These are phyloP conservation scores for Balakata baccata DNA, from an alignment of 345 rosid genomes.

Conservation along the genomic window DNA sequence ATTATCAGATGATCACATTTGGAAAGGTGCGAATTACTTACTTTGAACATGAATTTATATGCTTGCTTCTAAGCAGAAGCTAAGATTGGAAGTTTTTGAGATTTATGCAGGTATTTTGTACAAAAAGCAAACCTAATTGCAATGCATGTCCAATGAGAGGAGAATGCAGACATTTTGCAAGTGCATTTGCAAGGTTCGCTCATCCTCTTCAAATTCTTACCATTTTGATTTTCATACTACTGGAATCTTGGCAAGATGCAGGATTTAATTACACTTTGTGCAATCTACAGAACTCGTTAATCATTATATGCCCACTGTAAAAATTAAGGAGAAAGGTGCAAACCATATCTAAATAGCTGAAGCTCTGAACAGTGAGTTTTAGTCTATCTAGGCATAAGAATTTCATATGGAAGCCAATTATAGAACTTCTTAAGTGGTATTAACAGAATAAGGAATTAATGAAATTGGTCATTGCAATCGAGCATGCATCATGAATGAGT, in stretches of 20 bases:
- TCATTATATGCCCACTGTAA: not conserved
- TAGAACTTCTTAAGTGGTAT: not conserved
- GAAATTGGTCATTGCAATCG: not conserved
- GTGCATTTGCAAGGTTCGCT: conserved; percentile 66
- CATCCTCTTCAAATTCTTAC: conserved; percentile 11
- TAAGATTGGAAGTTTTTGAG: conserved; percentile 20
- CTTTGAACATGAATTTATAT: conserved; percentile 4
- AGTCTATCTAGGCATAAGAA: not conserved
- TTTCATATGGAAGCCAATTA: not conserved
- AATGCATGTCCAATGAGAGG: conserved; percentile 74
- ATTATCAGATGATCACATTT: conserved; percentile 33
- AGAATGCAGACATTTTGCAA: conserved; percentile 72
- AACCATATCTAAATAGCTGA: not conserved
- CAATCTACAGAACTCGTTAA: not conserved
- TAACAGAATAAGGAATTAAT: not conserved
- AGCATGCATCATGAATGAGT: conserved; percentile 7
- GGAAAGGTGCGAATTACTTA: conserved; percentile 28
- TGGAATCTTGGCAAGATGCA: not conserved
- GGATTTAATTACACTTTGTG: not conserved
- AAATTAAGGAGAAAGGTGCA: not conserved
- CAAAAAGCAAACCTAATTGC: conserved; percentile 71
- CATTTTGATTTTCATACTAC: not conserved
- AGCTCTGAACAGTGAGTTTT: not conserved
- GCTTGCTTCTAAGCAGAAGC: conserved; percentile 13
- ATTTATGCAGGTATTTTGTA: conserved; percentile 58